Evolutionary conservation across 352 stramenopile genomes (phyloP).

Genomic region (Hyphochytrium catenoides): DNA sequence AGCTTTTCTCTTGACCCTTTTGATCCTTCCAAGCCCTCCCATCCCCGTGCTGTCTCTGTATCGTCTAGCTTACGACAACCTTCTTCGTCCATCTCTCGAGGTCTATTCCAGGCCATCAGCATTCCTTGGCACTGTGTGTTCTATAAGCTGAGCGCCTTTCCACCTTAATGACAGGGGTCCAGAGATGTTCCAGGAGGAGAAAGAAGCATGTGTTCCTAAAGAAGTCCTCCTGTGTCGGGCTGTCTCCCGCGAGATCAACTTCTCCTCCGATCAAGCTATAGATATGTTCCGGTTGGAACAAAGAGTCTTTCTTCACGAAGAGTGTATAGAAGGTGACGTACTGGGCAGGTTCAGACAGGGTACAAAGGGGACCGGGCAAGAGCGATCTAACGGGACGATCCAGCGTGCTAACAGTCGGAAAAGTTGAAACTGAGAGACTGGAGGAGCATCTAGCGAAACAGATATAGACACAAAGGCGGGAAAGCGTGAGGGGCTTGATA

Average conservation of each 20-base stretch:
- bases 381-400: too few species aligned
- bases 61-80: background rate
- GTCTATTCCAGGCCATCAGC: constrained; percentile 12
- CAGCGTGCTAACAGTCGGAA: too few species aligned
- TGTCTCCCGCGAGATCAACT: constrained; percentile 81
- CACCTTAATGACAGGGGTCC: constrained; percentile 14
- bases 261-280: constrained; percentile 67
- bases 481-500: too few species aligned
- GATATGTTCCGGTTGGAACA: constrained; percentile 74
- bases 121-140: background rate
- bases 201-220: too few species aligned
- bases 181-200: too few species aligned
- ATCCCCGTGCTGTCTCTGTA: too few species aligned
- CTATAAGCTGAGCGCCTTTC: background rate
- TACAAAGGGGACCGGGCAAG: too few species aligned
- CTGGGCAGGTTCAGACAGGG: background rate
- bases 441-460: too few species aligned
- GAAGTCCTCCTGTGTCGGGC: constrained; percentile 63
- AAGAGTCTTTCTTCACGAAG: constrained; percentile 57
- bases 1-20: background rate
- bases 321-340: constrained; percentile 55
- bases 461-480: too few species aligned
- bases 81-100: constrained; percentile 8
- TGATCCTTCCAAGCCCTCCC: too few species aligned
- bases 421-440: too few species aligned